Percentiles rank a stretch among this genome's conserved stretches.
phyloP scores from a whole-genome alignment of 73 alveolate species.

The Blepharisma japonicum region DNA sequence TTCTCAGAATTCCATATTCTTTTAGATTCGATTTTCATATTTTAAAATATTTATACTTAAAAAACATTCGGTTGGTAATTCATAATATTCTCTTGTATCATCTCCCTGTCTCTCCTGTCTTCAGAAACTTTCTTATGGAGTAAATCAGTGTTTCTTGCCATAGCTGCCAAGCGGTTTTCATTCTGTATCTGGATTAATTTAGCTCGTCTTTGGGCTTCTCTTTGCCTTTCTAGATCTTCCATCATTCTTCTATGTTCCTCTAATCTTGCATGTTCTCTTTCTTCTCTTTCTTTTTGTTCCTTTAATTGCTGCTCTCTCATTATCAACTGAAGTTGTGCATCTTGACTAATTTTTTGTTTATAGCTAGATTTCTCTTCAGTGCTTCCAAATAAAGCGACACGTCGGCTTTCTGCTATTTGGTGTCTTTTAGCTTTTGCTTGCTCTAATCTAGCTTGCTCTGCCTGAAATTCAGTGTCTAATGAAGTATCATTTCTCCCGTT shows the following conservation, averaged over 20 bases:
- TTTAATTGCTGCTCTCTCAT: background rate
- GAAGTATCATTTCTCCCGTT: background rate
- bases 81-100: background rate
- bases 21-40: no score
- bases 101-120: background rate
- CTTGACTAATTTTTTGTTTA: background rate
- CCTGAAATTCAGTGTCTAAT: background rate
- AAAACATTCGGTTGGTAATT: conserved; percentile 1
- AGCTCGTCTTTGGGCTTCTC: background rate
- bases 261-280: background rate
- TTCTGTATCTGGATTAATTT: background rate
- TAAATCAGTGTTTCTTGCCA: background rate
- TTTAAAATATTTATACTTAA: background rate
- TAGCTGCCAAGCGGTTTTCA: background rate
- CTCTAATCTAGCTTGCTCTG: conserved; percentile 2
- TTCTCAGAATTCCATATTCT: no score
- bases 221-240: conserved; percentile 2
- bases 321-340: background rate
- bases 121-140: background rate
- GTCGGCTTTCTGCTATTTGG: background rate
- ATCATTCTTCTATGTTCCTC: background rate
- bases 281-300: background rate
- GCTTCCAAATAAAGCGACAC: background rate
- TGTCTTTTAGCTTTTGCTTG: background rate
- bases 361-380: background rate